phyloP scores from a whole-genome alignment of 2,329 filamentous ascomycete species.

The Diaporthe sp. region DNA sequence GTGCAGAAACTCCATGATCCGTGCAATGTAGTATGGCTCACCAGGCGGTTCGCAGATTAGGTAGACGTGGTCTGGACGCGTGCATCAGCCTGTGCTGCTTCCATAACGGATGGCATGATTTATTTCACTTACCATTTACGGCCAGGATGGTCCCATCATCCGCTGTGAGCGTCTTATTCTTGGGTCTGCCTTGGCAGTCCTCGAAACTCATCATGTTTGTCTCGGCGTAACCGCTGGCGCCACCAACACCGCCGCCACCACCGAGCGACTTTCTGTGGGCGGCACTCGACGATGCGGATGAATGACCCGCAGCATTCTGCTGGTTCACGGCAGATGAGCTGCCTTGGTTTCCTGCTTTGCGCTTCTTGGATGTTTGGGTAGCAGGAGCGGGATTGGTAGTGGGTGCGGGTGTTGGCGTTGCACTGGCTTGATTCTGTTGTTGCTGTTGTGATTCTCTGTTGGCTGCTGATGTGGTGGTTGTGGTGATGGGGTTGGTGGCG shows the following conservation, averaged over 20 bases:
- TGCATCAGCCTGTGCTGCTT: conserved; percentile 25
- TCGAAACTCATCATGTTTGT: conserved; percentile 94
- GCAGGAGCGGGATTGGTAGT: conserved; percentile 55
- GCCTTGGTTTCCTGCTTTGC: conserved; percentile 76
- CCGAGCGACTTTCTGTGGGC: conserved; percentile 45
- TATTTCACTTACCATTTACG: conserved; percentile 80
- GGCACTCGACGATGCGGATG: conserved; percentile 46
- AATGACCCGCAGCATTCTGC: conserved; percentile 7
- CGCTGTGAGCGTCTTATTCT: conserved; percentile 83
- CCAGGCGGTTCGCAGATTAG: conserved; percentile 97
- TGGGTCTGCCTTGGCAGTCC: conserved; percentile 75
- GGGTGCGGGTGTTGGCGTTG: conserved; percentile 44
- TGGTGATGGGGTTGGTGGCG: conserved; percentile 50
- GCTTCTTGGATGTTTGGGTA: conserved; percentile 79
- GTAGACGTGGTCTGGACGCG: conserved; percentile 80
- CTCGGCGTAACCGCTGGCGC: conserved; percentile 63
- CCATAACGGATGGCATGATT: conserved; percentile 16
- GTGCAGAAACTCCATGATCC: conserved; percentile 98
- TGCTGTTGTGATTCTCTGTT: conserved; percentile 42
- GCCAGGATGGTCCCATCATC: conserved; percentile 90
- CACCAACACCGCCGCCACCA: conserved; percentile 41
- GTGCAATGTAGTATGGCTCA: conserved; percentile 96
- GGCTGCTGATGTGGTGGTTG: conserved; percentile 43
- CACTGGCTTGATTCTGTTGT: conserved; percentile 44
- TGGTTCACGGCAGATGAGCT: conserved; percentile 46